Percentiles rank a stretch among this genome's conserved stretches.
These are phyloP conservation scores for Hericium rajendrae DNA, from an alignment of 768 basidiomycete genomes.

Conservation along the genomic window DNA sequence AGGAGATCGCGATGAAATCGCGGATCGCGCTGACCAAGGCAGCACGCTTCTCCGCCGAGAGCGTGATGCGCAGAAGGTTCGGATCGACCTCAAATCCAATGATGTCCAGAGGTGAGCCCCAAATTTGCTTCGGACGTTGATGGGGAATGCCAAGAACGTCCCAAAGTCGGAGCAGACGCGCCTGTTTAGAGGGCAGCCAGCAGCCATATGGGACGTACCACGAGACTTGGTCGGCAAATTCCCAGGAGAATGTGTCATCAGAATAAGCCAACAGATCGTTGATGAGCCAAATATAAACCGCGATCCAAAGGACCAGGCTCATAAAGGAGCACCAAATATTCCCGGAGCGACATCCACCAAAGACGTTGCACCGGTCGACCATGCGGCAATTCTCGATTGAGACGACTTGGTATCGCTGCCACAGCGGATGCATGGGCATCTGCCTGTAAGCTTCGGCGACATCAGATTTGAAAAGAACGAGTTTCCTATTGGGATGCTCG, in stretches of 20 bases:
- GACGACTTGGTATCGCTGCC: not conserved
- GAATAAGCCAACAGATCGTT: constrained; percentile 21
- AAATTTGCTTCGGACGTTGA: constrained; percentile 29
- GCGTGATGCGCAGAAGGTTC: constrained; percentile 26
- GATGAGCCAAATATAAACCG: constrained; percentile 13
- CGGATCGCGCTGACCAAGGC: not conserved
- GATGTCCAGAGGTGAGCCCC: constrained; percentile 18
- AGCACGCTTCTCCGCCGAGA: constrained; percentile 14
- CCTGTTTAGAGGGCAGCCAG: constrained; percentile 24
- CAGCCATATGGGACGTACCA: constrained; percentile 25
- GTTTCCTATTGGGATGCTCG: not conserved
- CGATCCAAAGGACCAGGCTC: constrained; percentile 30
- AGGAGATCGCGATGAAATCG: not conserved
- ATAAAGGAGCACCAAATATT: constrained; percentile 13
- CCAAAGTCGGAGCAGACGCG: constrained; percentile 27
- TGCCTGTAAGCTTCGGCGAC: not conserved
- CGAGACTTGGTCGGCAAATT: constrained; percentile 9
- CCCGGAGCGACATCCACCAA: not conserved
- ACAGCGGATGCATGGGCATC: not conserved
- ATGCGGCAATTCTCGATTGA: not conserved
- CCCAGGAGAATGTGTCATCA: constrained; percentile 25
- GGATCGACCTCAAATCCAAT: constrained; percentile 25
- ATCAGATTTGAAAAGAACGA: not conserved
- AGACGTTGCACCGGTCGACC: not conserved
- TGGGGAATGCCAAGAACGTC: constrained; percentile 32